Conservation (phyloP, 371 early-diverging fungal species). For the Basidiobolus meristosporus region DNA sequence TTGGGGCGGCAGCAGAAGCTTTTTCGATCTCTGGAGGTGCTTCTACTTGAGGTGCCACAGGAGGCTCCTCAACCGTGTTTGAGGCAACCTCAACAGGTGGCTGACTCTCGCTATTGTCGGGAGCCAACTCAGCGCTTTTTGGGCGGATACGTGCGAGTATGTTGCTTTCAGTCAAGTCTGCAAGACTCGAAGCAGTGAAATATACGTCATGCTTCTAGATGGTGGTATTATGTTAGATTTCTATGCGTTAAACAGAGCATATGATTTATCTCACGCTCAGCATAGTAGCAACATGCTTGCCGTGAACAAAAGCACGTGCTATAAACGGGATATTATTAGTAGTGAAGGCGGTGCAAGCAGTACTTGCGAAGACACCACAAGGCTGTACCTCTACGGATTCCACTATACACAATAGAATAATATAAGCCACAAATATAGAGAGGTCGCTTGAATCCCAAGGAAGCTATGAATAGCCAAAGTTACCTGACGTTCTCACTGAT, state of each 20-base stretch:
- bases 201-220: constrained; percentile 1
- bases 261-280: constrained; percentile 21
- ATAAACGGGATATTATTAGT: not conserved
- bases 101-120: too few relatives aligned
- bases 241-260: too few relatives aligned
- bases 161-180: not conserved
- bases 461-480: constrained; percentile 1
- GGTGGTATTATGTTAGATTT: too few relatives aligned
- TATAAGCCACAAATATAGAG: not conserved
- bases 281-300: constrained; percentile 32
- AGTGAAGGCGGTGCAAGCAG: too few relatives aligned
- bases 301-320: constrained; percentile 52
- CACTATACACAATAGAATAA: constrained; percentile 13
- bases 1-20: too few relatives aligned
- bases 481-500: constrained; percentile 50
- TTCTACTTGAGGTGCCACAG: too few relatives aligned
- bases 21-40: too few relatives aligned
- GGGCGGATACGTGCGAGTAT: not conserved
- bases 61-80: not conserved
- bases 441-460: too few relatives aligned
- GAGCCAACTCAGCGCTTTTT: not conserved
- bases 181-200: not conserved
- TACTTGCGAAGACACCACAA: not conserved
- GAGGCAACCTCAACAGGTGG: not conserved
- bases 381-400: constrained; percentile 31